phyloP scores from a whole-genome alignment of 106 monocot genomes.

The Dioscorea zingiberensis region DNA sequence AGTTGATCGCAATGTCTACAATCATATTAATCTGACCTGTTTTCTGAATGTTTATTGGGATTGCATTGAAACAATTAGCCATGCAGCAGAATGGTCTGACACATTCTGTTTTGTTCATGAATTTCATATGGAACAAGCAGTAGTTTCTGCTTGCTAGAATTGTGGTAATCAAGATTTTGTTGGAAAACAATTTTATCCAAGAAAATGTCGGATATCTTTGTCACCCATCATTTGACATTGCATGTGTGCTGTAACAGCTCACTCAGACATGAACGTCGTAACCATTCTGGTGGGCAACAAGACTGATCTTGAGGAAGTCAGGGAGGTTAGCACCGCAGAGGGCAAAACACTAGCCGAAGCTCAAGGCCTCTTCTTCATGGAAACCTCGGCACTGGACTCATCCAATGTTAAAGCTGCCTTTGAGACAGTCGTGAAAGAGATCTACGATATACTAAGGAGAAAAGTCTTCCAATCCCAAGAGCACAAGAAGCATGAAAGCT shows the following conservation, averaged over 20 bases:
- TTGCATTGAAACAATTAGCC: too few relatives aligned
- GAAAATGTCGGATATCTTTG: too few relatives aligned
- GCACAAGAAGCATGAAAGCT: constrained; percentile 23
- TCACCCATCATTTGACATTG: not conserved
- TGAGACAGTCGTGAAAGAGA: constrained; percentile 34
- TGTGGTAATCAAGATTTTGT: too few relatives aligned
- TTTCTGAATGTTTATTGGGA: too few relatives aligned
- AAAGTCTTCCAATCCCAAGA: constrained; percentile 35
- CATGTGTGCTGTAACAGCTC: constrained; percentile 12
- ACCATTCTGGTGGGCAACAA: constrained; percentile 43
- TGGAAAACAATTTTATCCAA: too few relatives aligned
- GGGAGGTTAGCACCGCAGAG: constrained; percentile 38
- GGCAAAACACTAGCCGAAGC: constrained; percentile 39
- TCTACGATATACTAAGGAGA: constrained; percentile 27
- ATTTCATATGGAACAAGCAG: too few relatives aligned
- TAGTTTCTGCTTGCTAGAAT: too few relatives aligned
- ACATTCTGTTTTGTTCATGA: too few relatives aligned
- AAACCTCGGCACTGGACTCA: constrained; percentile 43
- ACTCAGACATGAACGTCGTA: constrained; percentile 42
- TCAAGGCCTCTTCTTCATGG: constrained; percentile 47
- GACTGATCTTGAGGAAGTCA: constrained; percentile 36
- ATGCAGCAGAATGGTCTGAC: too few relatives aligned
- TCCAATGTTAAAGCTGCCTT: constrained; percentile 34
- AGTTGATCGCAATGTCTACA: too few relatives aligned
- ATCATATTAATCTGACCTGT: too few relatives aligned